Evolutionary conservation across 176 grass and related monocot genomes (phyloP), one percentile per base, ranked within the genome.

Genomic region (Leersia perrieri): DNA sequence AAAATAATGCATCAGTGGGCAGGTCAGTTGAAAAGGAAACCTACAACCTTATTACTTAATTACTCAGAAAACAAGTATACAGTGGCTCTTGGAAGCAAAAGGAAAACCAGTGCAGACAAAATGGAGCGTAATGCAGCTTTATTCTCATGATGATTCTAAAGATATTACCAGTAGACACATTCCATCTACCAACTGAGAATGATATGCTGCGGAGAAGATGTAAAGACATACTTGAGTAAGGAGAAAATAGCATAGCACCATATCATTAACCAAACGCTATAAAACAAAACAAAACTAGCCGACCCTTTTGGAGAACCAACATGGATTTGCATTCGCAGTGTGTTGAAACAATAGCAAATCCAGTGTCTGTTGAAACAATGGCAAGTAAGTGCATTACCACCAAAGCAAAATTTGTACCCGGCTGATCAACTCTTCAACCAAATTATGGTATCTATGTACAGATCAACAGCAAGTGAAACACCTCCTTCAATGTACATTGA

Each of bases 111-210:
- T 41, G n/a, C 53, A 23, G 38, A 55, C 30, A 16, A 53, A 57
- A 2, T 36, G 2, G 11, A 39, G 3, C 20, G 34, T n/a, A 60
- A 55, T 55, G 16, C 47, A 51, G 47, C 47, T 51, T 51, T 51
- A n/a, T 55, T n/a, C 18, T 55, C 20, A 55, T 18, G 20, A n/a
- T 9, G 20, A 55, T 55, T 3, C 18, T 55, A n/a, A 55, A 55
- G 30, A 79, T 12, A 79, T 68, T 30, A 80, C 30, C 33, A 57
- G 41, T 33, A 80, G 44, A 22, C 77, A 69, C n/a, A 58, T 55
- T 49, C 42, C 13, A 55, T 1, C 29, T 67, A 35, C 22, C 29
- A 66, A 4, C 6, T 26, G 8, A 68, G 44, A 3, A n/a, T 34
- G 61, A 53, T 34, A 26, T 36, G 77, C 32, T 49, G 8, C 51